phyloP scores from a whole-genome alignment of 139 green algal species.

The Pedinophyceae sp. region DNA sequence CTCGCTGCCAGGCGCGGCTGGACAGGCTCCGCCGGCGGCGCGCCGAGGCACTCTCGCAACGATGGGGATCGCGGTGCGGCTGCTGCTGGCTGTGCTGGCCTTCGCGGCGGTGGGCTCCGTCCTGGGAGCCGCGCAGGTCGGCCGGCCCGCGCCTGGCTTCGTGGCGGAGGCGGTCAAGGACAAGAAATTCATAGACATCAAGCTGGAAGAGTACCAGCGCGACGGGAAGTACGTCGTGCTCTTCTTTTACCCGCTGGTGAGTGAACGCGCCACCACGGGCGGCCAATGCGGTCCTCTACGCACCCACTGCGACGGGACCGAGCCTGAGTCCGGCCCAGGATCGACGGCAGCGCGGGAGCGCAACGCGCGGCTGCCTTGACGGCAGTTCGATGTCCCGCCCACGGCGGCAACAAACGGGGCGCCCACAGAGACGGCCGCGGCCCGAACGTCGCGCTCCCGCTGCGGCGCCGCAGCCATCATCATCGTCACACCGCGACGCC shows the following conservation, averaged over 20 bases:
- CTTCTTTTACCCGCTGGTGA: constrained; percentile 45
- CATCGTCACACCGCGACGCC: neutral
- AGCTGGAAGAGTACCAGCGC: neutral
- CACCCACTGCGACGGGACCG: neutral
- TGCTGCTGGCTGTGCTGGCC: too few relatives aligned
- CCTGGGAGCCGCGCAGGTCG: too few relatives aligned
- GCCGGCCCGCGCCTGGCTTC: neutral
- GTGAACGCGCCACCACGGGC: too few relatives aligned
- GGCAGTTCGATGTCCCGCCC: too few relatives aligned
- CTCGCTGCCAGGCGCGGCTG: too few relatives aligned
- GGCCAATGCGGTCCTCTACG: too few relatives aligned
- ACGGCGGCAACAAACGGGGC: too few relatives aligned
- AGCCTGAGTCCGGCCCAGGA: neutral
- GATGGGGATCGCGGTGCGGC: too few relatives aligned
- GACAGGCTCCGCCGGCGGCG: too few relatives aligned
- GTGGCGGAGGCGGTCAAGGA: neutral
- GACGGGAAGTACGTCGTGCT: constrained; percentile 32
- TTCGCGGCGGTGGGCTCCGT: too few relatives aligned
- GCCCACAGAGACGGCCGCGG: too few relatives aligned
- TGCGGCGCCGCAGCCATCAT: neutral
- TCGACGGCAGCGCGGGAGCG: neutral
- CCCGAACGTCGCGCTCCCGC: neutral
- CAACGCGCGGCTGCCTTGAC: neutral
- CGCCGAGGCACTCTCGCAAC: too few relatives aligned
- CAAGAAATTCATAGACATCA: neutral